Conservation (phyloP, 257 asterid species). For the Cordia subcordata region DNA sequence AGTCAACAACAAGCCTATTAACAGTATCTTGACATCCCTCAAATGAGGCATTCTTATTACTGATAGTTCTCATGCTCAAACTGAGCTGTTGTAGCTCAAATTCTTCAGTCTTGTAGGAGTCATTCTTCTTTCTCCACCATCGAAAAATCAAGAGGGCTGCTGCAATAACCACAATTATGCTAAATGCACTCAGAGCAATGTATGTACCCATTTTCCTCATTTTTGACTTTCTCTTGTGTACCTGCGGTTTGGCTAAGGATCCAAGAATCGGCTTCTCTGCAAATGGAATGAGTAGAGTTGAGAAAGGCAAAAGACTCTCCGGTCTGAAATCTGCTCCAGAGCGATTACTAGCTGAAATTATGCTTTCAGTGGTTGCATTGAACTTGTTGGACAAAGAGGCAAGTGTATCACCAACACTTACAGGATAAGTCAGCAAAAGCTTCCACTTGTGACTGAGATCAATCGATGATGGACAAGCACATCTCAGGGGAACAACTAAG, state of each 20-base stretch:
- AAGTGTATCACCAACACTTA: slow-evolving; percentile 43
- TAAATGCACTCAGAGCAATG: slow-evolving; percentile 34
- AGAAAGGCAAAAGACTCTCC: slow-evolving; percentile 25
- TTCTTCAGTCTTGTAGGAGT: slow-evolving; percentile 25
- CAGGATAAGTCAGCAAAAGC: slow-evolving; percentile 48
- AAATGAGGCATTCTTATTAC: slow-evolving; percentile 70
- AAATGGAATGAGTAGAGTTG: slow-evolving; percentile 48
- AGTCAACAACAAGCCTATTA: slow-evolving; percentile 29
- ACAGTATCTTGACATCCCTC: slow-evolving; percentile 64
- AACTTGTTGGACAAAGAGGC: slow-evolving; percentile 29
- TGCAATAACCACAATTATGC: slow-evolving; percentile 25
- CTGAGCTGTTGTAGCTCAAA: slow-evolving; percentile 59
- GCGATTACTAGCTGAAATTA: slow-evolving; percentile 31
- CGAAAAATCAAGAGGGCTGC: slow-evolving; percentile 36
- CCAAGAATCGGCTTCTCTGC: slow-evolving; percentile 27
- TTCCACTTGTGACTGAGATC: slow-evolving; percentile 12
- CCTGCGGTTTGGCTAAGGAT: slow-evolving; percentile 10
- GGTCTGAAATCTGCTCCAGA: slow-evolving; percentile 24
- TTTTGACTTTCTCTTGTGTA: slow-evolving; percentile 27
- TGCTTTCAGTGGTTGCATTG: slow-evolving; percentile 31
- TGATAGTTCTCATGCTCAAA: slow-evolving; percentile 59
- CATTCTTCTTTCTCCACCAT: slow-evolving; percentile 20
- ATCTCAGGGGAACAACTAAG: slow-evolving; percentile 35
- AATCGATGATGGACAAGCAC: slow-evolving; percentile 45
- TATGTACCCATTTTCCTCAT: slow-evolving; percentile 44